Percentiles rank a stretch among this genome's conserved stretches.
These are phyloP conservation scores for Phalaenopsis aphrodite DNA, from an alignment of 106 monocot genomes.

Conservation along the genomic window DNA sequence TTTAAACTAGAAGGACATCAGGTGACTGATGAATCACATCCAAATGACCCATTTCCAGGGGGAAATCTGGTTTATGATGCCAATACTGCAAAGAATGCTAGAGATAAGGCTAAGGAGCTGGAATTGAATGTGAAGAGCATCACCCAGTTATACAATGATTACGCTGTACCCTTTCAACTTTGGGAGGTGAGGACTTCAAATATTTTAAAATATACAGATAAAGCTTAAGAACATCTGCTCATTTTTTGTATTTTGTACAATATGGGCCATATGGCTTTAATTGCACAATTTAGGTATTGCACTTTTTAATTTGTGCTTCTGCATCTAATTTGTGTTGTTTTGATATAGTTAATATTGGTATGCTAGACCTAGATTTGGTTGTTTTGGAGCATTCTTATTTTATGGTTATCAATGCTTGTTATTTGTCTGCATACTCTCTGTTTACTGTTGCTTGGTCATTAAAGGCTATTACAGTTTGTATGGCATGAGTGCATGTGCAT, in stretches of 20 bases:
- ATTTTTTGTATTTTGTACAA: background rate
- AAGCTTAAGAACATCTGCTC: background rate
- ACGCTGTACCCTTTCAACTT: constrained; percentile 87
- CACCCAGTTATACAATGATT: constrained; percentile 97
- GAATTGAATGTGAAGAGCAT: constrained; percentile 80
- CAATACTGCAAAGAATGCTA: constrained; percentile 38
- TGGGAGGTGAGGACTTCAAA: constrained; percentile 70
- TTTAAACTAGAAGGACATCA: constrained; percentile 29
- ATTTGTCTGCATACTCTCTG: no score
- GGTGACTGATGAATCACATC: constrained; percentile 18
- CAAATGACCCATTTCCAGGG: constrained; percentile 32
- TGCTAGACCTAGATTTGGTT: background rate
- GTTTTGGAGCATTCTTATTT: background rate
- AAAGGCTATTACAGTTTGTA: no score
- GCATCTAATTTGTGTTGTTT: background rate
- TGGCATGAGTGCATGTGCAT: no score
- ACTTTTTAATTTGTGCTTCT: background rate
- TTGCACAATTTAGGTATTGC: background rate
- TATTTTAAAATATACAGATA: background rate
- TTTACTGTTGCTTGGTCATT: no score
- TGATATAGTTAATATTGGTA: background rate
- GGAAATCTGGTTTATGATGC: constrained; percentile 30
- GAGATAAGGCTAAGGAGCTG: constrained; percentile 70
- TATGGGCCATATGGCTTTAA: background rate
- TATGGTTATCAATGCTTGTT: background rate